Base-by-base conservation (phyloP, 2,329 filamentous ascomycete species). In the Ustilaginoidea virens region DNA sequence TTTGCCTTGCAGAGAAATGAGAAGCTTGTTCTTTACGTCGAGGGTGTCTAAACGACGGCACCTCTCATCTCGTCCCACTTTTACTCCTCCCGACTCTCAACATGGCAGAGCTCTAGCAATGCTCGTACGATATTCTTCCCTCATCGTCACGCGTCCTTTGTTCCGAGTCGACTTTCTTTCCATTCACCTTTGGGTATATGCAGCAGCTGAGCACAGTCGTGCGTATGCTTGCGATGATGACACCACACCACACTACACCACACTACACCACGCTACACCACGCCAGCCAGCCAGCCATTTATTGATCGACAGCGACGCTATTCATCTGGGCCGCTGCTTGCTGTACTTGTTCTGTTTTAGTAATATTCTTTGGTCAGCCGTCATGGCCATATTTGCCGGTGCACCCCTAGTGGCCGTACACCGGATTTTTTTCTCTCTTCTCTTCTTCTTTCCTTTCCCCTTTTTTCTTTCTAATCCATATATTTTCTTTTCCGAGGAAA, bases 1-100 rank as follows among this genome's bases (percentile, higher is more conserved):
- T 66, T 70, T 39, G 87, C 87, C 3, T 60, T 94, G 37, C 69
- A 80, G 42, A 64, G 83, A 42, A 92, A 92, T 53, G 77, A 85
- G 39, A 94, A 94, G 58, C 61, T 96, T 37, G 73, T 86, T 30
- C 60, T 94, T 16, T 80, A 74, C 39, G 76, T 80, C 18, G 69
- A 75, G 39, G 55, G 59, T 31, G 52, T 56, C 36, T 68, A 50
- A 53, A 20, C 27, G 20, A 24, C n/a, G 13, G 25, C 14, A 4
- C 7, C 25, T 18, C 14, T 7, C 12, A 25, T 30, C n/a, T 17
- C 17, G 17, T 15, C 17, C 5, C 26, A 5, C 14, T n/a, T 20
- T 22, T 17, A 22, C 21, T 22, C 19, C 19, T 20, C 19, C 7
- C 19, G 11, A 20, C n/a, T n/a, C n/a, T n/a, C n/a, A n/a, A n/a